Evolutionary conservation across 306 rosid genomes (phyloP), one percentile per base, ranked within the genome.

Genomic region (Vicia sativa): DNA sequence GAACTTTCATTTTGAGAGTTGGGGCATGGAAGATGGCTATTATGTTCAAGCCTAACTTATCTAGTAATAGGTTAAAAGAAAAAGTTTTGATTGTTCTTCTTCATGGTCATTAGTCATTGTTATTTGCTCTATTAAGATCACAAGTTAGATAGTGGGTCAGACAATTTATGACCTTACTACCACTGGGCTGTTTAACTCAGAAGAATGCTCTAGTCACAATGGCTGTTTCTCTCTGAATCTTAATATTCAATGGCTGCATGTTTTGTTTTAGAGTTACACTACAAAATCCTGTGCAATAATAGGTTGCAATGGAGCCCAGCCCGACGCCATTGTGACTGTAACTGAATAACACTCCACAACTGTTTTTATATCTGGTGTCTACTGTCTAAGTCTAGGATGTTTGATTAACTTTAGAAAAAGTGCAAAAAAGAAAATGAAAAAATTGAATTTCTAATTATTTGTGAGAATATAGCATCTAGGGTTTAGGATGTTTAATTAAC

Each of bases 1-100:
- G 65, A 31, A 42, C 60, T 69, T 43, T 13, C 31, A 52, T 63
- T 52, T 72, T 62, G 64, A 72, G 43, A 42, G 64, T 16, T 12
- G 29, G 35, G 64, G 25, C 28, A 41, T 62, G 34, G 67, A 39
- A 72, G 21, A 13, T 12, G 8, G 54, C 42, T 48, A 48, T 49
- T 35, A 41, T 28, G 35, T 57, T 64, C 62, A 9, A 45, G 67
- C 54, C 72, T 34, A 42, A 44, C 25, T 70, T 44, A 3, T 71
- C 7, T 64, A 25, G 49, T 43, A 55, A 19, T 64, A 45, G 23
- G 45, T 21, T 61, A n/a, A 61, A 60, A 75, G 39, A 67, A 67
- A 45, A 68, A 28, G 35, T 52, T 48, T 57, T 4, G 7, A 3
- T 11, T 35, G 60, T 44, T 76, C 55, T 44, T 76, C 45, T 58